Evolutionary conservation across 805 yeast genomes (phyloP).

Genomic region (Cyberlindnera japonica): DNA sequence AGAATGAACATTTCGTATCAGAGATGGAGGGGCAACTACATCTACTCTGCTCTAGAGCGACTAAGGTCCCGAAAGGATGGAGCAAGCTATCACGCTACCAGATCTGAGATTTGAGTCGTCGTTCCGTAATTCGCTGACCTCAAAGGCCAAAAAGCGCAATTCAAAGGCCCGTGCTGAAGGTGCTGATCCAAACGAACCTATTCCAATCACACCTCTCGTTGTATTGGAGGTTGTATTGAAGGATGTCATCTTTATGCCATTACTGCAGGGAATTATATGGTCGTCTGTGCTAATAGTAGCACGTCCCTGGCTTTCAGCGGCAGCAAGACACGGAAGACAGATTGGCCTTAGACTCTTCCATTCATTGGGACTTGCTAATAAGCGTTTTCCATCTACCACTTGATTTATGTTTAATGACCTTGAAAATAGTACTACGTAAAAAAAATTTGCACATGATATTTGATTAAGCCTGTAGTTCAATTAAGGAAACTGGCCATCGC

Average conservation of each 20-base stretch:
- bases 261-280: constrained; percentile 49
- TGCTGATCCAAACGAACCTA: constrained; percentile 2
- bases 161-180: background rate
- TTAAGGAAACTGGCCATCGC: background rate
- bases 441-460: no score
- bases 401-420: no score
- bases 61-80: background rate
- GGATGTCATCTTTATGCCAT: constrained; percentile 51
- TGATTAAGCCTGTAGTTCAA: no score
- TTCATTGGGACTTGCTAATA: constrained; percentile 12
- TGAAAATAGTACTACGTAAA: no score
- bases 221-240: constrained; percentile 45
- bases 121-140: constrained; percentile 39
- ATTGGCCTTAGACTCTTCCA: constrained; percentile 21
- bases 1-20: no score
- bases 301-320: constrained; percentile 33
- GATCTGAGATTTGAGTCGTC: constrained; percentile 67
- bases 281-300: constrained; percentile 36
- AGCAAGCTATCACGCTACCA: constrained; percentile 36
- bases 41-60: background rate
- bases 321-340: constrained; percentile 26
- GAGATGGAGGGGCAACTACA: no score
- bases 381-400: no score
- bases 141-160: constrained; percentile 5
- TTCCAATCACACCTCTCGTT: constrained; percentile 36